Conservation (phyloP, 164 flowering plant species). For the Akebia trifoliata region DNA sequence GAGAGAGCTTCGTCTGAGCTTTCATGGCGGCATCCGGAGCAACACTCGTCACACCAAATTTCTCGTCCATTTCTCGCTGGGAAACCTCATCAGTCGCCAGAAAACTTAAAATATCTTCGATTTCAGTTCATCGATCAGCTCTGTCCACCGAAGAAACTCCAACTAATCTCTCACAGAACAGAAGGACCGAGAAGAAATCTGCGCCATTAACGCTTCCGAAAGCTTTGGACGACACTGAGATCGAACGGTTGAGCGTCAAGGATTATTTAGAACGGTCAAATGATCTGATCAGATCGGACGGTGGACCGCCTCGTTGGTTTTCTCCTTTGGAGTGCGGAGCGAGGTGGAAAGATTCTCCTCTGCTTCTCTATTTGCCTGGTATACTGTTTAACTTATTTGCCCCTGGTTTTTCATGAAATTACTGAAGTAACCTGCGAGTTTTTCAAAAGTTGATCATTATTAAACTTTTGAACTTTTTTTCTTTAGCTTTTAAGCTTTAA, state of each 20-base stretch:
- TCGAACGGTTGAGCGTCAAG: constrained; percentile 23
- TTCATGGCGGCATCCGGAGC: constrained; percentile 10
- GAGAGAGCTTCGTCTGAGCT: neutral
- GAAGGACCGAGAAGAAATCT: neutral
- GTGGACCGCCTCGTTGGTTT: constrained; percentile 72
- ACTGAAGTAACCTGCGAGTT: neutral
- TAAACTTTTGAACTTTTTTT: too few relatives aligned
- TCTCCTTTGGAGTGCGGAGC: constrained; percentile 49
- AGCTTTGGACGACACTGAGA: constrained; percentile 11
- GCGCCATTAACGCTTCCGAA: neutral
- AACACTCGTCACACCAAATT: neutral
- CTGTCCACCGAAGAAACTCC: neutral
- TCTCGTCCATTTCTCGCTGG: neutral
- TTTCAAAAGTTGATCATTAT: neutral
- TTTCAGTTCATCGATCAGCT: neutral
- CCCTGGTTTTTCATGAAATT: neutral
- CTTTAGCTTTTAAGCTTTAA: too few relatives aligned
- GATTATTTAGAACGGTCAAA: constrained; percentile 39
- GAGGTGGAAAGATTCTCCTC: constrained; percentile 31
- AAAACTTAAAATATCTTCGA: neutral
- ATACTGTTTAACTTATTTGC: neutral
- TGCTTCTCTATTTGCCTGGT: constrained; percentile 63
- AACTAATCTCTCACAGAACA: neutral
- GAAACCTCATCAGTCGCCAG: neutral
- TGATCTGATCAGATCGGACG: constrained; percentile 39